Evolutionary conservation across 345 rosid species (phyloP), one percentile per base, ranked within the genome.

Genomic region (Salix dunnii): DNA sequence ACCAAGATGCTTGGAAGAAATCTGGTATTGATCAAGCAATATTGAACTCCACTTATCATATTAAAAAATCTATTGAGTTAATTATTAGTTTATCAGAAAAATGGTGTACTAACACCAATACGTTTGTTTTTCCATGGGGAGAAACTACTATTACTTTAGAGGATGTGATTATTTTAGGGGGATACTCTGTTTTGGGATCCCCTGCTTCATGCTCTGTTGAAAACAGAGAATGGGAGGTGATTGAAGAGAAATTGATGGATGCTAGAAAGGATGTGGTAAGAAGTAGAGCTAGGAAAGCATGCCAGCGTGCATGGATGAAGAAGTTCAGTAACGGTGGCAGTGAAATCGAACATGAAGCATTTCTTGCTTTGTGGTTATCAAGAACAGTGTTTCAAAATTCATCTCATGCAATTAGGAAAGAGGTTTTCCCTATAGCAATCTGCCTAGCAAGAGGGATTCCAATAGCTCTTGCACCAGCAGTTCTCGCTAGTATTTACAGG

Each of bases 261-360:
- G 85, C 73, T 2, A 79, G 78, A 23, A 46, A 5, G 10, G 78
- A 80, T 40, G 33, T 89, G 1, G 46, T 13, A 21, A 76, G 61
- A 13, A 38, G 25, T 27, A 18, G 2, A 3, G 55, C 67, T 16
- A 82, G 28, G 78, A 85, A 74, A 79, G 76, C 83, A 33, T 1
- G 20, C 3, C 84, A 80, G 42, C 6, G 6, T 14, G 3, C 10
- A 6, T 88, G 95, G 92, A 68, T 86, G 87, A 38, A 72, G 31
- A 75, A 68, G 55, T 84, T 88, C 78, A 80, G 72, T 80, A 80
- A 69, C 9, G 74, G 87, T 6, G 86, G 86, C 55, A 79, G 81
- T 46, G 83, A 88, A 60, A 79, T 89, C 33, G 94, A 91, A 82
- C 90, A 91, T 27, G 93, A 87, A 75, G 91, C 91, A 0, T 87